A percentile compares a stretch with the other conserved stretches of the same genome.
These are phyloP conservation scores for Trichosporon inkin DNA, from an alignment of 1,284 basidiomycete genomes.

Conservation along the genomic window DNA sequence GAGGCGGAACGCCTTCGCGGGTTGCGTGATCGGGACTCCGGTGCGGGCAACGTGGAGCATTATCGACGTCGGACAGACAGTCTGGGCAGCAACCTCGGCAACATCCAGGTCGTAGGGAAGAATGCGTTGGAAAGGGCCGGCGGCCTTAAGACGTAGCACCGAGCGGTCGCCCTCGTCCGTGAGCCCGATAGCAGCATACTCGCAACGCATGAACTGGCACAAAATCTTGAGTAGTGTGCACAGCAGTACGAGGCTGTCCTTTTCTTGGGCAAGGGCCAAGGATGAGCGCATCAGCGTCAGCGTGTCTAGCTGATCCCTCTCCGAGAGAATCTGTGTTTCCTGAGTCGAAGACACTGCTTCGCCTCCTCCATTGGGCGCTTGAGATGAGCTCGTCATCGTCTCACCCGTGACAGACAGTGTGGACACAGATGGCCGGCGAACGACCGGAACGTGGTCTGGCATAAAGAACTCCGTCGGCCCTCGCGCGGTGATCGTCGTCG, in stretches of 20 bases:
- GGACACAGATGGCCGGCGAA: neutral
- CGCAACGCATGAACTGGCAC: constrained; percentile 37
- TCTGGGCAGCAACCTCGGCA: constrained; percentile 23
- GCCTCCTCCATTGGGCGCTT: neutral
- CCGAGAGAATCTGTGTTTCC: neutral
- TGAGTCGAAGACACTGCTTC: neutral
- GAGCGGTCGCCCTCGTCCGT: constrained; percentile 26
- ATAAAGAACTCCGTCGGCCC: constrained; percentile 23
- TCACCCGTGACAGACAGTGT: constrained; percentile 14
- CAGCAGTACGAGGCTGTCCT: constrained; percentile 35
- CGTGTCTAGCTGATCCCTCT: constrained; percentile 19
- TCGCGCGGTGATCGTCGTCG: neutral
- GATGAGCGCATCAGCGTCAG: constrained; percentile 37
- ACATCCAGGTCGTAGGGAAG: constrained; percentile 30
- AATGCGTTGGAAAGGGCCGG: constrained; percentile 34
- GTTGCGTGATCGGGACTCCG: constrained; percentile 26
- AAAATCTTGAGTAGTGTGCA: constrained; percentile 35
- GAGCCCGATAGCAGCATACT: constrained; percentile 40
- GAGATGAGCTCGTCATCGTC: constrained; percentile 9
- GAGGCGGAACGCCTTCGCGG: constrained; percentile 19
- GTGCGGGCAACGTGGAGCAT: constrained; percentile 42
- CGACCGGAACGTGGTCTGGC: neutral
- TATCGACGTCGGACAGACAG: constrained; percentile 30
- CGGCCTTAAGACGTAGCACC: constrained; percentile 31
- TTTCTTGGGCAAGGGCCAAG: constrained; percentile 36